Conservation (phyloP, 495 filamentous ascomycete species). For the Arthonia radiata region DNA sequence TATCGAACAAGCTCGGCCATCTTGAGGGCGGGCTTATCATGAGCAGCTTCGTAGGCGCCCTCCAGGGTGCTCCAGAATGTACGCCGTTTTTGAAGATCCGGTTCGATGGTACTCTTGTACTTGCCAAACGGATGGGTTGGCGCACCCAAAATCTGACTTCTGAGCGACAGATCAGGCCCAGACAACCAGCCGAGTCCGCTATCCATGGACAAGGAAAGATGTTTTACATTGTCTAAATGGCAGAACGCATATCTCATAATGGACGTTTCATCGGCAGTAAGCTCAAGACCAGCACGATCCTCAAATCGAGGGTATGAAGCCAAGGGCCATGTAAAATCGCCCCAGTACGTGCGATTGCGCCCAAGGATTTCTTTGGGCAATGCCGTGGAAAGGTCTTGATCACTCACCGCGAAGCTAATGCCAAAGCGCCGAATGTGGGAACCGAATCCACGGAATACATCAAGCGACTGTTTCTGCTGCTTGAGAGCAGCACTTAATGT, state of each 20-base stretch:
- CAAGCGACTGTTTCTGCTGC: constrained; percentile 19
- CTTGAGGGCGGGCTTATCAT: no score
- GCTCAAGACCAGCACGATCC: constrained; percentile 22
- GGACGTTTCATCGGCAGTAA: constrained; percentile 24
- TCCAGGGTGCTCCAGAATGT: constrained; percentile 12
- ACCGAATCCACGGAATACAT: constrained; percentile 24
- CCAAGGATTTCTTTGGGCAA: constrained; percentile 18
- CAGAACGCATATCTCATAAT: constrained; percentile 23
- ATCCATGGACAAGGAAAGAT: constrained; percentile 29
- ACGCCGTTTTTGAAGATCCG: constrained; percentile 6
- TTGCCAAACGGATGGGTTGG: constrained; percentile 11
- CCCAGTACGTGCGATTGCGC: constrained; percentile 20
- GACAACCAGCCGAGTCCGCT: constrained; percentile 30
- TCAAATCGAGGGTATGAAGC: constrained; percentile 23
- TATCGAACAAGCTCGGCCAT: no score
- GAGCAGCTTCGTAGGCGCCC: constrained; percentile 3
- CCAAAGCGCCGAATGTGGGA: constrained; percentile 23
- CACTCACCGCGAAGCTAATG: constrained; percentile 28
- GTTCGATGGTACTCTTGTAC: constrained; percentile 5
- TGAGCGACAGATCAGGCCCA: constrained; percentile 16
- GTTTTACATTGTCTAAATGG: constrained; percentile 15
- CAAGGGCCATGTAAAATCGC: constrained; percentile 25
- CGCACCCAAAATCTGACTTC: constrained; percentile 7
- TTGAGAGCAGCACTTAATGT: constrained; percentile 12
- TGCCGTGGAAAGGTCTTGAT: constrained; percentile 14